These are phyloP conservation scores for Naganishia kalamii DNA, from an alignment of 768 basidiomycete species.

Conservation along the genomic window DNA sequence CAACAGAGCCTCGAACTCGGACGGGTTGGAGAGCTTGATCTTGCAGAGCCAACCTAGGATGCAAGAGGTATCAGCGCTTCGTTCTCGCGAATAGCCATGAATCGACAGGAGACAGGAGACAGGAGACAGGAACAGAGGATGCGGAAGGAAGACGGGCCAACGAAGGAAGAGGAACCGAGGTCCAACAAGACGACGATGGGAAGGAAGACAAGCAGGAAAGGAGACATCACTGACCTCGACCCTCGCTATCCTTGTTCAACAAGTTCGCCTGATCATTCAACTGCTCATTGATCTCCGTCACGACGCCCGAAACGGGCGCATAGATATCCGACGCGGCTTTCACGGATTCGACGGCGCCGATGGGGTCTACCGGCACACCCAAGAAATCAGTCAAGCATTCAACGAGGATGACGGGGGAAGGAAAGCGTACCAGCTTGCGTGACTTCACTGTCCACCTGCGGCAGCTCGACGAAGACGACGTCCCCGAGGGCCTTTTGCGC, in stretches of 20 bases:
- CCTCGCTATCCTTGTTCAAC: constrained; percentile 80
- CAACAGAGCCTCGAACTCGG: constrained; percentile 73
- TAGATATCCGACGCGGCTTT: constrained; percentile 96
- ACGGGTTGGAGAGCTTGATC: constrained; percentile 69
- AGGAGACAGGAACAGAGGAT: not conserved
- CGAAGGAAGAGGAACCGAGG: not conserved
- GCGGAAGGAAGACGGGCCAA: too few species aligned
- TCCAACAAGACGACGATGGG: not conserved
- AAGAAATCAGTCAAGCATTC: constrained; percentile 30
- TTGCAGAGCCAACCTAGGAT: constrained; percentile 91
- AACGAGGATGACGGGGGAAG: not conserved
- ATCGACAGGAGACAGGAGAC: not conserved
- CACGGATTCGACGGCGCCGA: constrained; percentile 91
- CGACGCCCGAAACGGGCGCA: constrained; percentile 80
- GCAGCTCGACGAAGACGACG: constrained; percentile 94
- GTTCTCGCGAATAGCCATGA: too few species aligned
- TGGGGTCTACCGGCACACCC: constrained; percentile 55
- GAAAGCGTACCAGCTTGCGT: constrained; percentile 63
- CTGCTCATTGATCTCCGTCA: constrained; percentile 69
- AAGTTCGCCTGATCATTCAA: constrained; percentile 66
- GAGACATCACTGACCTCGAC: constrained; percentile 57
- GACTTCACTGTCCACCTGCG: constrained; percentile 58
- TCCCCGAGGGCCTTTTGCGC: constrained; percentile 89
- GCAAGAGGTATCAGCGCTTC: not conserved
- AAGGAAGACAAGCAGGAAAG: not conserved